Conservation (phyloP, 257 asterid species). For the Dorcoceras hygrometricum region DNA sequence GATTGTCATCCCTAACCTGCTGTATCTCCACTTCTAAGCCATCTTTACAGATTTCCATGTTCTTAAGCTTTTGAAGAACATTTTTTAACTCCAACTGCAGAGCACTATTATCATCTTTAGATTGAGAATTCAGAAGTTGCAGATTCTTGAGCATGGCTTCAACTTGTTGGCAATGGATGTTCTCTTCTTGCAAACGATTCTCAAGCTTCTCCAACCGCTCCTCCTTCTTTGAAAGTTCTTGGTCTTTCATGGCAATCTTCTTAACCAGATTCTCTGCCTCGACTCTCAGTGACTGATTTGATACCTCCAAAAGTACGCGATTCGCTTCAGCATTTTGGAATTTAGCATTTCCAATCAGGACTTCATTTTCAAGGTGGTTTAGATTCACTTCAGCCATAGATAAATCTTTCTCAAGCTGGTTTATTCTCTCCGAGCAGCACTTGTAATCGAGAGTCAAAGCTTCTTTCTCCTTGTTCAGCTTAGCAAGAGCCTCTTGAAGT, state of each 20-base stretch:
- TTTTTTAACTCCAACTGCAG: slow-evolving; percentile 42
- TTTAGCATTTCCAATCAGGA: slow-evolving; percentile 30
- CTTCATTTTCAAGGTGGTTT: slow-evolving; percentile 33
- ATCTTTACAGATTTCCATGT: slow-evolving; percentile 37
- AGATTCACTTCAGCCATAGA: slow-evolving; percentile 39
- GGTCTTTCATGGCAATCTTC: slow-evolving; percentile 44
- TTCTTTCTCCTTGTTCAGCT: slow-evolving; percentile 39
- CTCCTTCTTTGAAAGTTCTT: slow-evolving; percentile 45
- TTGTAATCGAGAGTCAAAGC: slow-evolving; percentile 41
- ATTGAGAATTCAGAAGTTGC: slow-evolving; percentile 43
- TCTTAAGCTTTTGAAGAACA: slow-evolving; percentile 40
- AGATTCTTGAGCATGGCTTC: slow-evolving; percentile 41
- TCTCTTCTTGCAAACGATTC: slow-evolving; percentile 38
- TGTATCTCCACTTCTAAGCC: slow-evolving; percentile 41
- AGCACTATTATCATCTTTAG: slow-evolving; percentile 47
- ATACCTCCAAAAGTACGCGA: slow-evolving; percentile 36
- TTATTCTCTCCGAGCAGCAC: slow-evolving; percentile 49
- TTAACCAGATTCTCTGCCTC: slow-evolving; percentile 48
- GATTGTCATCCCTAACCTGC: slow-evolving; percentile 39
- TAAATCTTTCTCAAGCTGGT: slow-evolving; percentile 41
- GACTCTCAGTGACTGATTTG: slow-evolving; percentile 38
- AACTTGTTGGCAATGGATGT: slow-evolving; percentile 28
- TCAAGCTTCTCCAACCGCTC: slow-evolving; percentile 43
- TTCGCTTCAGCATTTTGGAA: slow-evolving; percentile 39
- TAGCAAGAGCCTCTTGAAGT: slow-evolving; percentile 32